phyloP scores from a whole-genome alignment of 176 grass and related monocot species.

The Elaeis guineensis region DNA sequence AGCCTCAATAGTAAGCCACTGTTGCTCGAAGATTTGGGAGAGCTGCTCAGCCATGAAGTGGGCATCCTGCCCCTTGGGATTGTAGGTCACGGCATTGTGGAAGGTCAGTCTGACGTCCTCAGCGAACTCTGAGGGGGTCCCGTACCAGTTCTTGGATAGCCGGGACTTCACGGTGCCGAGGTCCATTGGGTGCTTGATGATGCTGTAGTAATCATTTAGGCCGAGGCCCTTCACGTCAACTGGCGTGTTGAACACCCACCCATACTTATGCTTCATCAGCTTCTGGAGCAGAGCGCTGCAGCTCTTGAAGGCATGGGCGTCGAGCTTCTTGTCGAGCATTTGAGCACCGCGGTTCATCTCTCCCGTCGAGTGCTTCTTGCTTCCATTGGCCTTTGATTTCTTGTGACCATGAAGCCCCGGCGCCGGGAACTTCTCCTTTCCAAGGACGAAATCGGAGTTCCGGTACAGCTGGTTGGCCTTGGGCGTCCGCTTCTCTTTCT shows the following conservation, averaged over 20 bases:
- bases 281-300: constrained; percentile 50
- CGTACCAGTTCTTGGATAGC: constrained; percentile 59
- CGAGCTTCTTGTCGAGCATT: constrained; percentile 38
- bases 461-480: constrained; percentile 69
- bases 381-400: constrained; percentile 39
- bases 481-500: constrained; percentile 83
- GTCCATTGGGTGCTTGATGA: constrained; percentile 93
- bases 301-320: constrained; percentile 61
- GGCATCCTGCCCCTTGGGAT: constrained; percentile 84
- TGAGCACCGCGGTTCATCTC: constrained; percentile 19
- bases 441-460: constrained; percentile 75
- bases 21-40: constrained; percentile 52
- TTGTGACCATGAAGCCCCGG: constrained; percentile 48
- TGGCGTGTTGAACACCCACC: constrained; percentile 93
- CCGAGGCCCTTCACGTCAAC: constrained; percentile 61
- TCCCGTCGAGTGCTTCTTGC: constrained; percentile 37
- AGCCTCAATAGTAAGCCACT: constrained; percentile 71
- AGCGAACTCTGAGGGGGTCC: constrained; percentile 69
- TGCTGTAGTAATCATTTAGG: constrained; percentile 63
- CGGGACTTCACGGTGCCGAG: constrained; percentile 73
- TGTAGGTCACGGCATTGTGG: constrained; percentile 93
- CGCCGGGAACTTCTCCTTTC: constrained; percentile 68
- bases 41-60: constrained; percentile 93
- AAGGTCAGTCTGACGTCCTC: constrained; percentile 83
- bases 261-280: constrained; percentile 84